Percentiles rank a stretch among this genome's conserved stretches.
phyloP scores from a whole-genome alignment of 805 yeast species.

The Komagataella mondaviorum region DNA sequence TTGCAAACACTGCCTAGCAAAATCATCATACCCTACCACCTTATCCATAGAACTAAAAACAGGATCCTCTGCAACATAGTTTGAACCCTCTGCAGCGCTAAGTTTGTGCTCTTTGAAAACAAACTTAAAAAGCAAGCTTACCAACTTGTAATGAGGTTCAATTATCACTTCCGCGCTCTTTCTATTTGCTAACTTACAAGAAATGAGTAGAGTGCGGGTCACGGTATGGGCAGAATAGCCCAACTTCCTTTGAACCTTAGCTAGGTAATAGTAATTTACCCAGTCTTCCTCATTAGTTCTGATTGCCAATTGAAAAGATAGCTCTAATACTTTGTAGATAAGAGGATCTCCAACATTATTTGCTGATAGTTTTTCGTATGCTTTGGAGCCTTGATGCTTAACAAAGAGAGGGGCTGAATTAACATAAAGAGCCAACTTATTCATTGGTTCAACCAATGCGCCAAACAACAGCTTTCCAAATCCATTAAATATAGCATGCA shows the following conservation, averaged over 20 bases:
- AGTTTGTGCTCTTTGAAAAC: slow-evolving; percentile 22
- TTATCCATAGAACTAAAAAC: slow-evolving; percentile 8
- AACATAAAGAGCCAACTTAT: slow-evolving; percentile 39
- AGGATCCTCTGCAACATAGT: slow-evolving; percentile 23
- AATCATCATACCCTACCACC: slow-evolving; percentile 9
- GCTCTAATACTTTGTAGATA: slow-evolving; percentile 19
- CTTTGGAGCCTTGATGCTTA: slow-evolving; percentile 10
- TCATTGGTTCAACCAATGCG: slow-evolving; percentile 53
- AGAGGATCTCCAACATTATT: slow-evolving; percentile 17
- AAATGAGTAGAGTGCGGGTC: slow-evolving; percentile 24
- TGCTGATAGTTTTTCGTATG: slow-evolving; percentile 5
- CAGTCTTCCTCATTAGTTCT: slow-evolving; percentile 36
- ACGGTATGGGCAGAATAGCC: slow-evolving; percentile 15
- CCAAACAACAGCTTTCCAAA: slow-evolving; percentile 46
- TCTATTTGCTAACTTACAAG: slow-evolving; percentile 29
- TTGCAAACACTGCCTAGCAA: slow-evolving; percentile 26
- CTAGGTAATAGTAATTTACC: slow-evolving; percentile 42
- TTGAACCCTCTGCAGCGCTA: slow-evolving; percentile 21
- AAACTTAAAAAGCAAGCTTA: slow-evolving; percentile 46
- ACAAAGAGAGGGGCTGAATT: slow-evolving; percentile 22
- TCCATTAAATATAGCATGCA: slow-evolving; percentile 23
- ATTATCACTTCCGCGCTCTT: slow-evolving; percentile 40
- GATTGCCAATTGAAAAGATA: slow-evolving; percentile 33
- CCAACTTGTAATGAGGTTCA: slow-evolving; percentile 66
- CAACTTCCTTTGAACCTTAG: slow-evolving; percentile 46